Conservation (phyloP, 495 filamentous ascomycete species). For the Aspergillus bertholletiae region DNA sequence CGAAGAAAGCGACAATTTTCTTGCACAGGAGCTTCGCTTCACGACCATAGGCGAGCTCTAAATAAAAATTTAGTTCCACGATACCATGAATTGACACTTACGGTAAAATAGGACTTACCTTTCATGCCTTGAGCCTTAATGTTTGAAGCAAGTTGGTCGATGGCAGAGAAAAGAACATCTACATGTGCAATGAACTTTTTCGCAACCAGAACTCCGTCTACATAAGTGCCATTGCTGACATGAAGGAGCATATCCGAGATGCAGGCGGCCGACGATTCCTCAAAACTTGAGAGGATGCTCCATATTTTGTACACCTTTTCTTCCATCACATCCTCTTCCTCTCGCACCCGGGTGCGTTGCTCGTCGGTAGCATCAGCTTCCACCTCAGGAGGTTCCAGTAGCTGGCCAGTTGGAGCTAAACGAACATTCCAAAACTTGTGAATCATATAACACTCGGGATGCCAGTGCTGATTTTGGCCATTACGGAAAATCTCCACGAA, state of each 20-base stretch:
- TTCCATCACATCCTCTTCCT: conserved; percentile 92
- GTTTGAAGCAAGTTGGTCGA: conserved; percentile 74
- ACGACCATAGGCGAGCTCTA: conserved; percentile 84
- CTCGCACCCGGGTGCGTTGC: conserved; percentile 69
- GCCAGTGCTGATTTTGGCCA: conserved; percentile 98
- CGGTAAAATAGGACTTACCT: conserved; percentile 47
- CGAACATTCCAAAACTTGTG: conserved; percentile 99
- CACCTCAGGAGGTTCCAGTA: conserved; percentile 43
- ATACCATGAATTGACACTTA: neutral
- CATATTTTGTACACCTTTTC: conserved; percentile 97
- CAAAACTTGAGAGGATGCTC: conserved; percentile 95
- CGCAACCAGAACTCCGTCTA: conserved; percentile 94
- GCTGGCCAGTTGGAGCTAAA: conserved; percentile 57
- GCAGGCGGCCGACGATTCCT: conserved; percentile 95
- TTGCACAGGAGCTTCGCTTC: conserved; percentile 98
- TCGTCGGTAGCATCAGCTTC: conserved; percentile 66
- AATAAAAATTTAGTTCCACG: conserved; percentile 19
- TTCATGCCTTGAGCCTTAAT: conserved; percentile 69
- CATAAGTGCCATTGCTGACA: conserved; percentile 95
- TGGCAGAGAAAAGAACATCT: conserved; percentile 85
- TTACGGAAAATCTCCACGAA: conserved; percentile 99
- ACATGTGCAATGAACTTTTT: conserved; percentile 96
- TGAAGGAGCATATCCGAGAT: conserved; percentile 99
- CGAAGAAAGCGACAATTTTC: conserved; percentile 98
- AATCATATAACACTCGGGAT: conserved; percentile 99